These are phyloP conservation scores for Inosperma sp. DNA, from an alignment of 768 basidiomycete genomes.

Conservation along the genomic window DNA sequence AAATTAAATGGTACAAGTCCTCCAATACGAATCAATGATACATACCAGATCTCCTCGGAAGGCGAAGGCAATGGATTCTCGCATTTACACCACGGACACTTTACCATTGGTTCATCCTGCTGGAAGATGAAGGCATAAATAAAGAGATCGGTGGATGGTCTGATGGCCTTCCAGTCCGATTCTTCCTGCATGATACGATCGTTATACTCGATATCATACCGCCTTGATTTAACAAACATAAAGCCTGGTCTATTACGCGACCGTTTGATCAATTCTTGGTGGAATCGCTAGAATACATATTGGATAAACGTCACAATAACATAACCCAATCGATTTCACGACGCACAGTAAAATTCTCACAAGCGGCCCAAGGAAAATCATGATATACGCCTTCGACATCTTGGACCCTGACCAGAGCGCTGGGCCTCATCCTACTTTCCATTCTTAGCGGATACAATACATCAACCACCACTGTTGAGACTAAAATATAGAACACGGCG, in stretches of 20 bases:
- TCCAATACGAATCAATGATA: not conserved
- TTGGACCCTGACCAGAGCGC: not conserved
- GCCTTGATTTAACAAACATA: not conserved
- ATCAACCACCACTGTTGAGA: not conserved
- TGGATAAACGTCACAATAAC: too few relatives aligned
- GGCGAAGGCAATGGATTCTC: not conserved
- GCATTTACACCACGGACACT: not conserved
- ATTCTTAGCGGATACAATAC: slow-evolving; percentile 1
- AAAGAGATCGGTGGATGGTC: not conserved
- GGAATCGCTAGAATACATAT: not conserved
- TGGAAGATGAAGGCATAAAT: not conserved
- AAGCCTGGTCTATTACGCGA: not conserved
- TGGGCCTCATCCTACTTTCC: not conserved
- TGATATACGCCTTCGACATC: not conserved
- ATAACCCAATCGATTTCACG: not conserved
- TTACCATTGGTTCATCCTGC: not conserved
- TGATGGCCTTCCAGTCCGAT: not conserved
- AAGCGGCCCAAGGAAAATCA: slow-evolving; percentile 2
- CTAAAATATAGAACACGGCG: not conserved
- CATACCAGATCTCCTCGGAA: not conserved
- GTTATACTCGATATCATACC: not conserved
- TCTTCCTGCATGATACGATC: not conserved
- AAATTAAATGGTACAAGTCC: too few relatives aligned
- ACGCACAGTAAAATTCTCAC: not conserved
- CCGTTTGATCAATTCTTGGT: not conserved